These are phyloP conservation scores for Centella asiatica DNA, from an alignment of 129 eudicot species.

Conservation along the genomic window DNA sequence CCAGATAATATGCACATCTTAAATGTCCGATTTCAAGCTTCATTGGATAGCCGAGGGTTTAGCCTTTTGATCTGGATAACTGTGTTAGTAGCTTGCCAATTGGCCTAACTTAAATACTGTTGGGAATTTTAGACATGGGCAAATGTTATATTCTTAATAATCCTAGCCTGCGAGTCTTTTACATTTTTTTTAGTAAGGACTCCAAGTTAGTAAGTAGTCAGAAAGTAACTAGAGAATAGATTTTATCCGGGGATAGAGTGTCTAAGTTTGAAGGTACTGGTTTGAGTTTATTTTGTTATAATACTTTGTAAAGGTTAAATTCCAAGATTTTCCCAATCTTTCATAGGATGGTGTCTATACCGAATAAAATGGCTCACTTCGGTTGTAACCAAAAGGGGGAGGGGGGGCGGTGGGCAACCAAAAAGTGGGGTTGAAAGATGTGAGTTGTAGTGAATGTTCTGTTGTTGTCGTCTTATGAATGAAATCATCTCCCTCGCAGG, in stretches of 20 bases:
- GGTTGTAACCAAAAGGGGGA: background rate
- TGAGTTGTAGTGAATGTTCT: background rate
- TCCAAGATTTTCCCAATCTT: background rate
- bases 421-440: background rate
- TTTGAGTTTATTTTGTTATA: no score
- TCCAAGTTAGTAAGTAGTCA: no score
- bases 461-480: background rate
- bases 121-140: background rate
- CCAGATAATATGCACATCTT: background rate
- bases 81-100: background rate
- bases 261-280: no score
- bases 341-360: background rate
- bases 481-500: conserved; percentile 27
- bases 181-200: background rate
- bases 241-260: background rate
- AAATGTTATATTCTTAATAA: background rate
- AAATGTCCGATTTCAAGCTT: background rate
- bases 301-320: background rate
- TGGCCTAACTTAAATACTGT: background rate
- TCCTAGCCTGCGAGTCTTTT: background rate
- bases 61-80: background rate
- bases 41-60: background rate
- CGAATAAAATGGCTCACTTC: background rate
- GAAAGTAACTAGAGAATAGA: no score
- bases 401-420: no score